Conservation (phyloP, 805 yeast genomes). For the Candida piceae region DNA sequence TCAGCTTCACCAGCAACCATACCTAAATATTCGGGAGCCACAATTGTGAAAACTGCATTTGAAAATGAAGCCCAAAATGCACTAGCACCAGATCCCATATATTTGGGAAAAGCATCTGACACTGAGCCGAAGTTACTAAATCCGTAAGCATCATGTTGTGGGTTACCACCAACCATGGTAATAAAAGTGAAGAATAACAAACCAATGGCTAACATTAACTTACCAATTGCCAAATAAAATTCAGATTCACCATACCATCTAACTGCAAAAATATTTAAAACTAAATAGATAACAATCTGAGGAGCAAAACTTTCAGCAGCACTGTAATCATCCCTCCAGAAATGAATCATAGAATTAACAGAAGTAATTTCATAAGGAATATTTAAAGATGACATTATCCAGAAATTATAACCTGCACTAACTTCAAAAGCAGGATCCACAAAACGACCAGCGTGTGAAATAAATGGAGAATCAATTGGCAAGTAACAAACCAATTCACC, state of each 20-base stretch:
- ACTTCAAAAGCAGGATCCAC: conserved; percentile 35
- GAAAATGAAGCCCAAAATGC: conserved; percentile 33
- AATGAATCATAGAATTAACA: conserved; percentile 51
- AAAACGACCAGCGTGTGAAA: conserved; percentile 33
- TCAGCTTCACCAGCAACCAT: conserved; percentile 39
- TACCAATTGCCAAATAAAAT: conserved; percentile 42
- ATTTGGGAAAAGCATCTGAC: conserved; percentile 38
- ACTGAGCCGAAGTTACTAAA: conserved; percentile 23
- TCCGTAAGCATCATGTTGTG: conserved; percentile 45
- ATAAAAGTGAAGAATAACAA: conserved; percentile 45
- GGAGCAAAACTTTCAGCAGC: conserved; percentile 42
- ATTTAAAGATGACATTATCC: conserved; percentile 39
- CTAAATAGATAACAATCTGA: conserved; percentile 38
- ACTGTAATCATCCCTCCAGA: conserved; percentile 44
- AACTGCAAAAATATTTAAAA: conserved; percentile 43
- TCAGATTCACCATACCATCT: conserved; percentile 47
- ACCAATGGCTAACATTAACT: conserved; percentile 43
- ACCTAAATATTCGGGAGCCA: conserved; percentile 38
- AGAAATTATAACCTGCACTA: conserved; percentile 33
- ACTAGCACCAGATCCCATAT: conserved; percentile 40
- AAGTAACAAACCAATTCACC: conserved; percentile 35
- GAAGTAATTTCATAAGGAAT: conserved; percentile 45
- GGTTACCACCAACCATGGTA: conserved; percentile 56
- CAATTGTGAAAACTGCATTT: conserved; percentile 33
- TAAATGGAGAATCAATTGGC: conserved; percentile 34